Evolutionary conservation across 805 yeast genomes (phyloP), one percentile per base, ranked within the genome.

Genomic region (Crinitomyces ghanaensis): DNA sequence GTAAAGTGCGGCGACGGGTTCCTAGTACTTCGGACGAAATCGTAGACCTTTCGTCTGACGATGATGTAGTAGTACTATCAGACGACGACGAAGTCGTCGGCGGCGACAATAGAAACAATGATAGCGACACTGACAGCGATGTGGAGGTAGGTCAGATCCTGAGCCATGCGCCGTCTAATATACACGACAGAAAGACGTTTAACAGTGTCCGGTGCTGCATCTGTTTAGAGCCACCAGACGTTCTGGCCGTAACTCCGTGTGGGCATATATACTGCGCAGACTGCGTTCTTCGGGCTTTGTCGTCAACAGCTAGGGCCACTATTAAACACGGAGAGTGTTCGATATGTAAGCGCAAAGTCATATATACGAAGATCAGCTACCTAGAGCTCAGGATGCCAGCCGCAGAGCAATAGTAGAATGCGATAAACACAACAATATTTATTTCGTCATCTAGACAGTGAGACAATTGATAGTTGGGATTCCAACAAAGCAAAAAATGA

Each of bases 191-290:
- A 9, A 33, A 35, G 25, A 36, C 37, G 2, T 19, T 50, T 11
- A 30, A 28, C 3, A 32, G 41, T 3, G 39, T 48, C 14, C 41
- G 26, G 13, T 58, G 63, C 37, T 50, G 58, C 6, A 55, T 58
- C 15, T 58, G 63, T 30, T 43, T 53, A n/a, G 61, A 54, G 6
- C 34, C 39, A 14, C 60, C 62, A 2, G 51, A 52, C 11, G 40
- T 22, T 11, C 30, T 50, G 6, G 51, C 49, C 3, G 52, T 51
- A 6, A 53, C 62, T 0, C 51, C 54, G 4, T 58, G 63, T 41
- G 63, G 61, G 13, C 63, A 58, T 36, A 19, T 57, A 36, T 58
- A 54, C 32, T 58, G 63, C 40, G 30, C 42, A 23, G 55, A 56
- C 20, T 58, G 63, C 36, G 43, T 58, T 2, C 53, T 46, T 34